Percentiles rank a stretch among this genome's conserved stretches.
These are phyloP conservation scores for Dactylellina drechsleri DNA, from an alignment of 2,329 filamentous ascomycete genomes.

Conservation along the genomic window DNA sequence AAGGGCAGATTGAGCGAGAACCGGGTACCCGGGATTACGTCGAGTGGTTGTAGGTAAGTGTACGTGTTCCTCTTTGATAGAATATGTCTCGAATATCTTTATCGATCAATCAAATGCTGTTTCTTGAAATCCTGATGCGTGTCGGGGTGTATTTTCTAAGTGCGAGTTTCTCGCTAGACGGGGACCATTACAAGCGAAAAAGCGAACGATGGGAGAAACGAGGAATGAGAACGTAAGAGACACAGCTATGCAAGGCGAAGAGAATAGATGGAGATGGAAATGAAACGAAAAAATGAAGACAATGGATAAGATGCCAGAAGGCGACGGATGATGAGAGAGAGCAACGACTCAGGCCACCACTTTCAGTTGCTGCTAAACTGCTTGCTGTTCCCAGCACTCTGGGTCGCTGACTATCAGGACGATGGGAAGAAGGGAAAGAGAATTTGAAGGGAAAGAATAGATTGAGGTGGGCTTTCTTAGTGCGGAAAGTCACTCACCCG, in stretches of 20 bases:
- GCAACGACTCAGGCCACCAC: conserved; percentile 5
- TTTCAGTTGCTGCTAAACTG: not conserved
- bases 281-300: not conserved
- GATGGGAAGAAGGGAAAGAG: conserved; percentile 1
- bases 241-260: not conserved
- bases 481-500: conserved; percentile 10
- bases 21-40: conserved; percentile 16
- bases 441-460: not conserved
- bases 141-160: not conserved
- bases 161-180: not conserved
- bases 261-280: conserved; percentile 6
- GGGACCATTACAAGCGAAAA: not conserved
- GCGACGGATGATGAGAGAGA: not conserved
- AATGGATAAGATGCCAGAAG: not conserved
- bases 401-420: conserved; percentile 1
- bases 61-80: not conserved
- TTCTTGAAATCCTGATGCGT: not conserved
- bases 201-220: not conserved
- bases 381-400: conserved; percentile 4
- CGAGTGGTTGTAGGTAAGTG: not conserved
- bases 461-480: conserved; percentile 14
- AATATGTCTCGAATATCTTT: no score
- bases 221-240: not conserved
- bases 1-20: conserved; percentile 2
- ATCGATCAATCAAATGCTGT: not conserved